A percentile compares a stretch with the other conserved stretches of the same genome.
Evolutionary conservation across 139 green algal genomes (phyloP).

Genomic region (Closterium sp.): DNA sequence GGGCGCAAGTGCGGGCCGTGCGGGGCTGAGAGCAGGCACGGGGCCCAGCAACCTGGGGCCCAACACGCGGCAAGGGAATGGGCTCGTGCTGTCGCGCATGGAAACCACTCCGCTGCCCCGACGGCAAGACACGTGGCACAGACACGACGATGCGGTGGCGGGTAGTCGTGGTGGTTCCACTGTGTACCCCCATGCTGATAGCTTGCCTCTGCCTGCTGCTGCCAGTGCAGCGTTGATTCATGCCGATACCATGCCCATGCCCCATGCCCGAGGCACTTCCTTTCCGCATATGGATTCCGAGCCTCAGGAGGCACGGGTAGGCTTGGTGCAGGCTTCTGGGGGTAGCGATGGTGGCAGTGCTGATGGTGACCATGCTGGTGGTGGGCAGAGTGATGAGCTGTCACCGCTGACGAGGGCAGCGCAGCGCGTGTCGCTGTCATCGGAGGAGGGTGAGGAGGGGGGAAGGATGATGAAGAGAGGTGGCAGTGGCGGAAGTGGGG

Average conservation of each 20-base stretch:
- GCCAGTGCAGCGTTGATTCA: background rate
- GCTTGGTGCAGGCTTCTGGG: background rate
- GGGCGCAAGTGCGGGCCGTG: background rate
- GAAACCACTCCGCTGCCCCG: background rate
- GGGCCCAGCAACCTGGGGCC: background rate
- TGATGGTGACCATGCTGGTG: too few species aligned
- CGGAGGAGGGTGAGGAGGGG: background rate
- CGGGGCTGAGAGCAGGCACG: background rate
- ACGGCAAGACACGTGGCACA: too few species aligned
- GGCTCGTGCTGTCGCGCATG: background rate
- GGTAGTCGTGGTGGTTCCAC: background rate
- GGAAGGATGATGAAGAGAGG: background rate
- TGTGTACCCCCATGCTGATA: background rate
- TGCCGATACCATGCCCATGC: background rate
- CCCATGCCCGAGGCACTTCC: background rate
- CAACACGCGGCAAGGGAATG: background rate
- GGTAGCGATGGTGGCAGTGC: background rate
- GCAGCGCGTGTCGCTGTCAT: background rate
- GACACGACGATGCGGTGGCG: background rate
- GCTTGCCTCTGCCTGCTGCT: background rate
- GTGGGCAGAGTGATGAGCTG: background rate
- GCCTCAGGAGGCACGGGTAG: background rate
- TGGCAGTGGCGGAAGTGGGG: too few species aligned
- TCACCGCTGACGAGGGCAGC: background rate
- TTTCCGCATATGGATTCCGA: background rate